Percentiles rank a stretch among this genome's conserved stretches.
These are phyloP conservation scores for Penicillium dipodomyicola DNA, from an alignment of 495 filamentous ascomycete genomes.

Conservation along the genomic window DNA sequence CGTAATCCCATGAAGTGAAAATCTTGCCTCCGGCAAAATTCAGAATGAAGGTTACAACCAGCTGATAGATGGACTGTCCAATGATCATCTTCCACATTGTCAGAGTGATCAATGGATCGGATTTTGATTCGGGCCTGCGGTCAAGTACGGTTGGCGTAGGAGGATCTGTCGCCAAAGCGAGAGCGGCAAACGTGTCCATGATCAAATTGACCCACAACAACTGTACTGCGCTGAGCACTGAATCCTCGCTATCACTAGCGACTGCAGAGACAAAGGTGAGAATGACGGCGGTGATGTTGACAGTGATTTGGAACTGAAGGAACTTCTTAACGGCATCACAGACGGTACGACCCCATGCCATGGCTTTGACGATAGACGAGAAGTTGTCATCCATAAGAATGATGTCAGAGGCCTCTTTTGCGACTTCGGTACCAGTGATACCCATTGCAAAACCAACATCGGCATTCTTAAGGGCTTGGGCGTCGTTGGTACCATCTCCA, in stretches of 20 bases:
- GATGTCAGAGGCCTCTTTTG: slow-evolving; percentile 91
- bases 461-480: slow-evolving; percentile 79
- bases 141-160: slow-evolving; percentile 67
- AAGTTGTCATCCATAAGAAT: slow-evolving; percentile 96
- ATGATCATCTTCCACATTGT: slow-evolving; percentile 96
- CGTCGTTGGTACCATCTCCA: slow-evolving; percentile 91
- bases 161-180: slow-evolving; percentile 85
- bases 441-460: slow-evolving; percentile 95
- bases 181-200: slow-evolving; percentile 94
- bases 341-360: slow-evolving; percentile 84
- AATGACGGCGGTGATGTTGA: slow-evolving; percentile 86
- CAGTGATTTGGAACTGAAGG: slow-evolving; percentile 88
- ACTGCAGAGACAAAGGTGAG: slow-evolving; percentile 82
- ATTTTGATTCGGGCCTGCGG: slow-evolving; percentile 74
- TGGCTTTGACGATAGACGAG: slow-evolving; percentile 80
- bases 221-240: slow-evolving; percentile 81
- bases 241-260: slow-evolving; percentile 58
- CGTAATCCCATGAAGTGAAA: slow-evolving; percentile 49
- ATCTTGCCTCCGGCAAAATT: slow-evolving; percentile 70
- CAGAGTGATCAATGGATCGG: slow-evolving; percentile 69
- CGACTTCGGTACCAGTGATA: slow-evolving; percentile 85
- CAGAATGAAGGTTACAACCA: slow-evolving; percentile 73
- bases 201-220: slow-evolving; percentile 91
- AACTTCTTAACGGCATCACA: slow-evolving; percentile 92
- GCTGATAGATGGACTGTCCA: slow-evolving; percentile 78